Evolutionary conservation across 2,329 filamentous ascomycete genomes (phyloP).

Genomic region (Berkeleyomyces basicola): DNA sequence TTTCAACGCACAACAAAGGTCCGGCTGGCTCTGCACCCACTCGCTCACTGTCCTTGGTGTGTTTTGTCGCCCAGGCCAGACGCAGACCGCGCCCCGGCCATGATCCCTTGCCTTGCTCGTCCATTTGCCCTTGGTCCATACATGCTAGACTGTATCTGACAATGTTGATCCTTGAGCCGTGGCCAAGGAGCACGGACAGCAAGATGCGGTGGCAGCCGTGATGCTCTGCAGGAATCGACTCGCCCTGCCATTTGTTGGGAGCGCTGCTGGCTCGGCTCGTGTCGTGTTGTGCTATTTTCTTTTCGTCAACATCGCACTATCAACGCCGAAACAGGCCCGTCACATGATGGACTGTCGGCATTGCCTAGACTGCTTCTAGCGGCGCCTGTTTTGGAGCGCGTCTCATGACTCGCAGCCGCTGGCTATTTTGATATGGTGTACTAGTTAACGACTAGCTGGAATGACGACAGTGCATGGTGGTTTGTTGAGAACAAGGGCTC

Average conservation of each 20-base stretch:
- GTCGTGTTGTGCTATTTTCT: background rate
- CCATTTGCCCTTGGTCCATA: background rate
- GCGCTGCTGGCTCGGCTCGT: background rate
- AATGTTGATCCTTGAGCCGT: background rate
- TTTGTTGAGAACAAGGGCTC: background rate
- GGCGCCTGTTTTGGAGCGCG: background rate
- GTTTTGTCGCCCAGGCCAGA: conserved; percentile 1
- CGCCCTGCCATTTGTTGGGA: background rate
- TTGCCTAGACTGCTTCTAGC: background rate
- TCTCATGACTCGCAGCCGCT: background rate
- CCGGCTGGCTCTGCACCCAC: background rate
- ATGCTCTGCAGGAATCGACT: background rate
- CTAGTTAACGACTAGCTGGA: no score
- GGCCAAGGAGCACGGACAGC: background rate
- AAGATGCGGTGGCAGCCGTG: conserved; percentile 2
- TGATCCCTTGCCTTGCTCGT: background rate
- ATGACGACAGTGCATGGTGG: background rate
- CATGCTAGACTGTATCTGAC: background rate
- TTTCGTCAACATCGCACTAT: background rate
- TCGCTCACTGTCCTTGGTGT: background rate
- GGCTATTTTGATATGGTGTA: background rate
- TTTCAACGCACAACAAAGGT: conserved; percentile 1
- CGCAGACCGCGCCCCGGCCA: background rate
- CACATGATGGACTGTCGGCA: background rate
- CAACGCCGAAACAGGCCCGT: background rate